Conservation (phyloP, 163 green algal genomes). For the Botryococcus braunii region DNA sequence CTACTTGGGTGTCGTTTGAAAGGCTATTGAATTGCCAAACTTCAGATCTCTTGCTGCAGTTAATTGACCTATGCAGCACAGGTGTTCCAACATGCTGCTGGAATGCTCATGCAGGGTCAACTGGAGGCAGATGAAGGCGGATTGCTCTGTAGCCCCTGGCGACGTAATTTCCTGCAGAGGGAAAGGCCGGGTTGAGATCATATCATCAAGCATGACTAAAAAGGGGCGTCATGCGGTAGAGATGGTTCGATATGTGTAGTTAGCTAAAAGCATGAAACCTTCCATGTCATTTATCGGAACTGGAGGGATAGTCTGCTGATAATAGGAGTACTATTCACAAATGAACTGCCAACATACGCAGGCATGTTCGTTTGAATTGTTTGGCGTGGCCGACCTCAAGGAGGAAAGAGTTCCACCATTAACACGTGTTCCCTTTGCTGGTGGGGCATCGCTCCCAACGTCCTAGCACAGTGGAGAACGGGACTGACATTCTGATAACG, state of each 20-base stretch:
- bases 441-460: too few relatives aligned
- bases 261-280: too few relatives aligned
- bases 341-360: too few relatives aligned
- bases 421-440: too few relatives aligned
- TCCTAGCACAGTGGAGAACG: too few relatives aligned
- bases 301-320: too few relatives aligned
- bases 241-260: slow-evolving; percentile 57
- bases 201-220: slow-evolving; percentile 41
- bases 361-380: too few relatives aligned
- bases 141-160: slow-evolving; percentile 43
- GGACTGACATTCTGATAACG: too few relatives aligned
- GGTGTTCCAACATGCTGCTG: neutral
- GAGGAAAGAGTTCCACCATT: too few relatives aligned
- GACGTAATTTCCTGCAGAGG: slow-evolving; percentile 66
- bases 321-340: too few relatives aligned
- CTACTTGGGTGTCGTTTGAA: neutral
- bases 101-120: slow-evolving; percentile 47
- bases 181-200: slow-evolving; percentile 74
- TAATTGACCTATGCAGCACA: neutral
- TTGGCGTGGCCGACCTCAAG: too few relatives aligned
- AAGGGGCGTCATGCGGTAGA: slow-evolving; percentile 62
- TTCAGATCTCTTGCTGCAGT: neutral
- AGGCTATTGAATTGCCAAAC: neutral
- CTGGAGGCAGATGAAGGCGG: slow-evolving; percentile 59
- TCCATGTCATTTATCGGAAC: too few relatives aligned